Percentiles rank a stretch among this genome's conserved stretches.
Conservation (phyloP, 164 flowering plant genomes). For the Annona cherimola region DNA sequence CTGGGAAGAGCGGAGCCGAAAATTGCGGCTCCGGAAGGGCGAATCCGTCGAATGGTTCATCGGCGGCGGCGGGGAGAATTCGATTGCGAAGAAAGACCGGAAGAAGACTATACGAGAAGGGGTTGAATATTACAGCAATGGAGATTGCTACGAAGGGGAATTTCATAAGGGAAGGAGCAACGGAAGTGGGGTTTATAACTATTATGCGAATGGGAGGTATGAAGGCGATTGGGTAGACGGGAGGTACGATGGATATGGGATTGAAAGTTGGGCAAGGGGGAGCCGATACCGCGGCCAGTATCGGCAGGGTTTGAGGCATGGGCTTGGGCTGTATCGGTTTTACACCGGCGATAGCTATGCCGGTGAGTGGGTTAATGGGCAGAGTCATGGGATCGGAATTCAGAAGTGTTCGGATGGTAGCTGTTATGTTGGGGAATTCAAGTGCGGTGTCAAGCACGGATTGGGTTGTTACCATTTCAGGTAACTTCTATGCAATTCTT, state of each 20-base stretch:
- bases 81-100: conserved; percentile 6
- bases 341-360: conserved; percentile 81
- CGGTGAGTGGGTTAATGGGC: conserved; percentile 91
- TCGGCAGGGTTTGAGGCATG: conserved; percentile 71
- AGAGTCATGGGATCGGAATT: conserved; percentile 78
- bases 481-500: conserved; percentile 20
- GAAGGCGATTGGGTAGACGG: conserved; percentile 98
- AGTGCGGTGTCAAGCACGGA: conserved; percentile 85
- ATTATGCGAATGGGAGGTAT: conserved; percentile 67
- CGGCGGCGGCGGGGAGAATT: conserved; percentile 24
- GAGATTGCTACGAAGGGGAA: conserved; percentile 92
- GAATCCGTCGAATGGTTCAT: conserved; percentile 77
- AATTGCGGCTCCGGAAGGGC: conserved; percentile 18
- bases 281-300: conserved; percentile 81
- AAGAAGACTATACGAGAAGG: conserved; percentile 43
- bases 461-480: conserved; percentile 91
- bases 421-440: conserved; percentile 75
- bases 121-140: conserved; percentile 82
- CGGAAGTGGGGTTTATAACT: conserved; percentile 88
- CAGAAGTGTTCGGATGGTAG: conserved; percentile 92
- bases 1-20: conserved; percentile 26
- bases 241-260: conserved; percentile 78
- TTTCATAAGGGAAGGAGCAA: conserved; percentile 72
- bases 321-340: conserved; percentile 72
- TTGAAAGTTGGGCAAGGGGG: conserved; percentile 89